phyloP scores from a whole-genome alignment of 148 eudicot genomes.

The Rhododendron vialii region DNA sequence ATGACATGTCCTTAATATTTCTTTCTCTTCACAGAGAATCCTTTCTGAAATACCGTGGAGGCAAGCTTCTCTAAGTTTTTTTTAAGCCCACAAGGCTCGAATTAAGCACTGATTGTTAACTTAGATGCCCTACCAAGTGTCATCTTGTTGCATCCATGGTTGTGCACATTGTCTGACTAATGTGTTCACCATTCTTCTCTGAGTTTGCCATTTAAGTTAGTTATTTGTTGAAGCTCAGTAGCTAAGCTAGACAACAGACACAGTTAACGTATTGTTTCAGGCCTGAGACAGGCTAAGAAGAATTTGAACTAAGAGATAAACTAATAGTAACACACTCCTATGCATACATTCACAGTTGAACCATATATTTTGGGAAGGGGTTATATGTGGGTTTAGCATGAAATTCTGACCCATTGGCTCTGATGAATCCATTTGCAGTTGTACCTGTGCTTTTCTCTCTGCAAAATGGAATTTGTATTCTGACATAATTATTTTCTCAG shows the following conservation, averaged over 20 bases:
- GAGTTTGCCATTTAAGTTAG: conserved; percentile 4
- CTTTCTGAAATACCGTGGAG: not conserved
- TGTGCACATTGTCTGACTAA: not conserved
- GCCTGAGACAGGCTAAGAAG: conserved; percentile 52
- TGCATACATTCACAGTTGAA: not conserved
- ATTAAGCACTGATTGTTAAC: not conserved
- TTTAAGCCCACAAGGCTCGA: not conserved
- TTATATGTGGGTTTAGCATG: not conserved
- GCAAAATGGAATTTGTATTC: not conserved
- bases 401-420: not conserved
- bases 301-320: conserved; percentile 42
- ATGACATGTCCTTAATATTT: not conserved
- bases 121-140: not conserved
- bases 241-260: not conserved
- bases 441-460: not conserved
- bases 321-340: not conserved
- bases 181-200: not conserved
- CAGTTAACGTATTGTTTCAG: conserved; percentile 24
- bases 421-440: not conserved
- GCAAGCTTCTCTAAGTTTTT: not conserved
- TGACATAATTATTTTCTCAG: not conserved
- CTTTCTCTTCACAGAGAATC: not conserved
- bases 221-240: not conserved
- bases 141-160: not conserved
- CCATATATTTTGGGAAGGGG: not conserved